Evolutionary conservation across 2,329 filamentous ascomycete genomes (phyloP).

Genomic region (Helicocarpus griseus): DNA sequence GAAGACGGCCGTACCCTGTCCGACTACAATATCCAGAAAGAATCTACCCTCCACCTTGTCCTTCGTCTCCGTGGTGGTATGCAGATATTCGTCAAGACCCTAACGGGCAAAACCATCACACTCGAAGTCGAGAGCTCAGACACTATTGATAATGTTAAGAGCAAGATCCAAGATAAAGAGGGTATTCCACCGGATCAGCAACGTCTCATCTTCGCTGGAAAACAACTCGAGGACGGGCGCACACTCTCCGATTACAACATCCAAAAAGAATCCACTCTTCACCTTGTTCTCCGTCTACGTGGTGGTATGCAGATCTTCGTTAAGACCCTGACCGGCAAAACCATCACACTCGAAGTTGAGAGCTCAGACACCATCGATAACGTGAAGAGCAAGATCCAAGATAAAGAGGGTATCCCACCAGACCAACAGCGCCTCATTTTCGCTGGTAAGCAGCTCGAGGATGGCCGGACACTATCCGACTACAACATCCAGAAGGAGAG

Average conservation of each 20-base stretch:
- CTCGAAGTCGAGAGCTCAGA: constrained; percentile 82
- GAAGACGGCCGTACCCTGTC: constrained; percentile 85
- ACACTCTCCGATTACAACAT: constrained; percentile 95
- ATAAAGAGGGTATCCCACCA: constrained; percentile 68
- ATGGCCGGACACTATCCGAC: constrained; percentile 41
- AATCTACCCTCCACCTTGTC: constrained; percentile 74
- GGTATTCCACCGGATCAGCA: constrained; percentile 93
- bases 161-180: constrained; percentile 72
- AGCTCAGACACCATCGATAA: constrained; percentile 61
- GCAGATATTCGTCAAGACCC: constrained; percentile 49
- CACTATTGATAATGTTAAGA: constrained; percentile 91
- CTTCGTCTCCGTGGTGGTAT: constrained; percentile 78
- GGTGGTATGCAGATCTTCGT: constrained; percentile 81
- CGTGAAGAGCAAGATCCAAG: constrained; percentile 63
- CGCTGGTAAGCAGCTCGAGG: constrained; percentile 54
- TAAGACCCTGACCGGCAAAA: constrained; percentile 68
- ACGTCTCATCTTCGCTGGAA: constrained; percentile 85
- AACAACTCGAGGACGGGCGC: constrained; percentile 86
- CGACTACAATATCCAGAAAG: constrained; percentile 96
- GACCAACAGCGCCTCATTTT: constrained; percentile 61
- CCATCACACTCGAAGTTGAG: constrained; percentile 58
- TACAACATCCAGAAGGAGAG: constrained; percentile 53
- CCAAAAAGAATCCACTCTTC: constrained; percentile 78
- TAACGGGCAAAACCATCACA: constrained; percentile 84
- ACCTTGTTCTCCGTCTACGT: constrained; percentile 70